These are phyloP conservation scores for Lathyrus aphaca DNA, from an alignment of 306 rosid species.

Conservation along the genomic window DNA sequence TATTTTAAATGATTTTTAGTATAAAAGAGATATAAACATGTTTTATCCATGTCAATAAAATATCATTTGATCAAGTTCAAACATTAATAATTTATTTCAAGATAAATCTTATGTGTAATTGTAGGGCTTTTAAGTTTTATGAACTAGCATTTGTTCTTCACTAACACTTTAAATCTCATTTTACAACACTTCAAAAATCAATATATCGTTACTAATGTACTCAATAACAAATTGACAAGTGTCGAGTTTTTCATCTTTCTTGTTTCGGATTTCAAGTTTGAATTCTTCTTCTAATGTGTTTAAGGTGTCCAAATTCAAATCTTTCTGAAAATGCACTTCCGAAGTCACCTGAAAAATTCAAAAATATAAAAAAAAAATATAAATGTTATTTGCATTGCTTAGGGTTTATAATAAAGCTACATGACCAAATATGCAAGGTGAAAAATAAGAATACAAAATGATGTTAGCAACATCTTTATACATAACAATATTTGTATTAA, in stretches of 20 bases:
- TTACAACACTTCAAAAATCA: too few relatives aligned
- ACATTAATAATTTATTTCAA: too few relatives aligned
- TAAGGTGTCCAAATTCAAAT: conserved; percentile 94
- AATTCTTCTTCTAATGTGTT: conserved; percentile 87
- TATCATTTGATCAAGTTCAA: too few relatives aligned
- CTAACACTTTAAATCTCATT: too few relatives aligned
- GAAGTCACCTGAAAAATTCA: conserved; percentile 66
- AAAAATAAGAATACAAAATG: not conserved
- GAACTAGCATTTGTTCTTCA: too few relatives aligned
- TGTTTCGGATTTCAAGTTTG: conserved; percentile 77
- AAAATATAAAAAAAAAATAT: not conserved
- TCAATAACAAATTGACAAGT: conserved; percentile 76
- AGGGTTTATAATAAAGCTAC: conserved; percentile 16
- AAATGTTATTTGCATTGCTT: conserved; percentile 7
- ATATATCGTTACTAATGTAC: conserved; percentile 47
- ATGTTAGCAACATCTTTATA: not conserved
- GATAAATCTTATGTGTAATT: too few relatives aligned
- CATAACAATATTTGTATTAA: too few relatives aligned
- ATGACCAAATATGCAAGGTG: conserved; percentile 21
- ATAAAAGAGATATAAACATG: too few relatives aligned
- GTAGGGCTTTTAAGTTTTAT: too few relatives aligned
- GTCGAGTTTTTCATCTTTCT: conserved; percentile 88
- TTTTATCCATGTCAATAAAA: too few relatives aligned
- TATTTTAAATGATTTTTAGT: too few relatives aligned
- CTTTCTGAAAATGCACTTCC: conserved; percentile 83